Evolutionary conservation across 2,329 filamentous ascomycete genomes (phyloP), one percentile per base, ranked within the genome.

Genomic region (Blumeria graminis): DNA sequence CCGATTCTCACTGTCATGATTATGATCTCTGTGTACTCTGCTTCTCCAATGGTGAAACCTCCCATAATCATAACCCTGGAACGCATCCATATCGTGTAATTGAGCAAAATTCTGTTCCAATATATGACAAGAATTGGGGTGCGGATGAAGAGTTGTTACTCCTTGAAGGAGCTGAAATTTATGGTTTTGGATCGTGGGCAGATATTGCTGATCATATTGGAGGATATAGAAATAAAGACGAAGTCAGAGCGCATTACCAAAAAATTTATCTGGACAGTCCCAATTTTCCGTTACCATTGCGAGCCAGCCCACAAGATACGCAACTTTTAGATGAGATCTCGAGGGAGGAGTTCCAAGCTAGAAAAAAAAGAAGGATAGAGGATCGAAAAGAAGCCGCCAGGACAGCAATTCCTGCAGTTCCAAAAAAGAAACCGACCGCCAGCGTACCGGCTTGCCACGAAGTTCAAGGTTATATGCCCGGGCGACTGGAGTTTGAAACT

Each of bases 191-290:
- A 3, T 96, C 90, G 22, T 98, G 92, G 90, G 87, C 89, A 41
- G 92, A 98, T 65, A 93, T 98, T 60, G 89, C 92, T 39, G 90
- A 98, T 68, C 92, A 98, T 68, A 96, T 98, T 63, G 92, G 92
- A 55, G 92, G 92, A 10, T 96, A 89, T 66, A 80, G 92, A 57
- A 82, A 83, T 61, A 96, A 94, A 67, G 90, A 96, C 63, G 92
- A 98, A 69, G 92, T 96, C 36, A 81, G 87, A 60, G 86, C 95
- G 61, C 92, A 98, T 68, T 98, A 98, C 68, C 78, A 92, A 61
- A 74, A 82, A 59, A 90, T 85, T 14, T 98, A 93, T 63, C 76
- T 98, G 61, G 75, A 94, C 57, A 93, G 87, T 55, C 72, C 81
- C 0, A 77, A 76, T 16, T 98, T 98, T 62, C 92, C 92, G 0